A percentile compares a stretch with the other conserved stretches of the same genome.
phyloP scores from a whole-genome alignment of 2,329 filamentous ascomycete species.

The Hymenoscyphus albidus region DNA sequence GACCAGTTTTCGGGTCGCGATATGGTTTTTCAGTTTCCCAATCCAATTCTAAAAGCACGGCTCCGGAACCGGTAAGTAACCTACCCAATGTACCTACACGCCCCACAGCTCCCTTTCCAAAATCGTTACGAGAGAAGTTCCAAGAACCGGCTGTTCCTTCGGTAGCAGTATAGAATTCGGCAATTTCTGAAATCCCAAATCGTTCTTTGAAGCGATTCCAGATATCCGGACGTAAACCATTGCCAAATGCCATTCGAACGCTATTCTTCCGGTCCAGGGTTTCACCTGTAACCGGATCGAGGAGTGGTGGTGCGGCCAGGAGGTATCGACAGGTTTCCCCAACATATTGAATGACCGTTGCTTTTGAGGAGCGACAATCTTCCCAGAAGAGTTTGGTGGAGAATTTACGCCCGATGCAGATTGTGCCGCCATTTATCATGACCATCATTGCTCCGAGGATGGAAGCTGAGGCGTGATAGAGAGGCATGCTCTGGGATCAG shows the following conservation, averaged over 20 bases:
- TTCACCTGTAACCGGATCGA: slow-evolving; percentile 60
- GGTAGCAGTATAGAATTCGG: slow-evolving; percentile 78
- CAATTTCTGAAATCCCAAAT: slow-evolving; percentile 69
- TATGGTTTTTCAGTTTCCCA: slow-evolving; percentile 63
- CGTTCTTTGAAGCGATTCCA: slow-evolving; percentile 81
- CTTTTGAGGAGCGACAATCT: slow-evolving; percentile 65
- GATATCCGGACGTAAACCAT: slow-evolving; percentile 79
- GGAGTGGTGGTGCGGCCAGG: slow-evolving; percentile 59
- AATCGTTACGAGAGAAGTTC: slow-evolving; percentile 71
- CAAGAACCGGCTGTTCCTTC: slow-evolving; percentile 67
- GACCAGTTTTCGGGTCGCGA: slow-evolving; percentile 65
- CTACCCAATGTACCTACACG: slow-evolving; percentile 61
- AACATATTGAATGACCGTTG: slow-evolving; percentile 81
- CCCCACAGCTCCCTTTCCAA: slow-evolving; percentile 73
- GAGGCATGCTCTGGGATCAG: slow-evolving; percentile 69
- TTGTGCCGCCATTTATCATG: slow-evolving; percentile 57
- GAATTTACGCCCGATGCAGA: slow-evolving; percentile 74
- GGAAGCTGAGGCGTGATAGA: slow-evolving; percentile 79
- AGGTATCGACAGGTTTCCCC: slow-evolving; percentile 85
- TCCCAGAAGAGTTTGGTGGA: slow-evolving; percentile 74
- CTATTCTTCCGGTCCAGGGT: slow-evolving; percentile 68
- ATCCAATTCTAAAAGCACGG: slow-evolving; percentile 66
- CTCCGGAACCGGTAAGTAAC: slow-evolving; percentile 46
- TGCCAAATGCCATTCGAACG: slow-evolving; percentile 75
- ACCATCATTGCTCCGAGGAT: slow-evolving; percentile 64